These are phyloP conservation scores for Mucor velutinosus DNA, from an alignment of 371 early-diverging fungal species.

Conservation along the genomic window DNA sequence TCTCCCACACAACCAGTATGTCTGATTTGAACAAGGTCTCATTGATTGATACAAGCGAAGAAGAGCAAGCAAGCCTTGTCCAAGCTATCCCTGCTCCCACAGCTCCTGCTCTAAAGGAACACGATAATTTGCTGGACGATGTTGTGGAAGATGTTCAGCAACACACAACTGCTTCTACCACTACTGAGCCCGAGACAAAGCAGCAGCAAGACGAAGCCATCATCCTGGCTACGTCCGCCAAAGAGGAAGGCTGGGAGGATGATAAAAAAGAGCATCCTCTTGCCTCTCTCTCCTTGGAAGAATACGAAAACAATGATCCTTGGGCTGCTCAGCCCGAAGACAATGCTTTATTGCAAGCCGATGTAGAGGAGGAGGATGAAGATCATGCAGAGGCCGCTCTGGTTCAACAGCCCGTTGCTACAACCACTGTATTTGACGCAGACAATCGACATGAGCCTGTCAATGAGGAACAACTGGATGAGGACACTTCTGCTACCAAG, in stretches of 20 bases:
- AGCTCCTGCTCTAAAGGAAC: not conserved
- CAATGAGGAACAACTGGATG: not conserved
- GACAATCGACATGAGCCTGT: not conserved
- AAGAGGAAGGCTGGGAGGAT: not conserved
- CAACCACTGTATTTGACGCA: not conserved
- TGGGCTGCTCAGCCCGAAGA: constrained; percentile 17
- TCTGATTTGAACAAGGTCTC: constrained; percentile 4
- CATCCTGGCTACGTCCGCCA: not conserved
- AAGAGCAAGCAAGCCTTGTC: constrained; percentile 13
- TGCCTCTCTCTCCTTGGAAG: constrained; percentile 7
- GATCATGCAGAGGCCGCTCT: not conserved
- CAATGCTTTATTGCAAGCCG: not conserved
- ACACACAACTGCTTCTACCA: not conserved
- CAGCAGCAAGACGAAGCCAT: not conserved
- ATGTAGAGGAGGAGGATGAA: not conserved
- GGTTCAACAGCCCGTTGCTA: constrained; percentile 1
- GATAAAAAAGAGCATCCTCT: constrained; percentile 19
- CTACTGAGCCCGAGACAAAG: not conserved
- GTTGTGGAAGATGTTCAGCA: not conserved
- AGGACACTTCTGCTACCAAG: constrained; percentile 23
- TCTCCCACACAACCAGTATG: not conserved
- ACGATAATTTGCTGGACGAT: not conserved
- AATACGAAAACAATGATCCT: constrained; percentile 14
- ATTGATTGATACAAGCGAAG: constrained; percentile 15
- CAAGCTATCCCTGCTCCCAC: not conserved